Evolutionary conservation across 805 yeast species (phyloP), one percentile per base, ranked within the genome.

Genomic region (Komagataella phaffii): DNA sequence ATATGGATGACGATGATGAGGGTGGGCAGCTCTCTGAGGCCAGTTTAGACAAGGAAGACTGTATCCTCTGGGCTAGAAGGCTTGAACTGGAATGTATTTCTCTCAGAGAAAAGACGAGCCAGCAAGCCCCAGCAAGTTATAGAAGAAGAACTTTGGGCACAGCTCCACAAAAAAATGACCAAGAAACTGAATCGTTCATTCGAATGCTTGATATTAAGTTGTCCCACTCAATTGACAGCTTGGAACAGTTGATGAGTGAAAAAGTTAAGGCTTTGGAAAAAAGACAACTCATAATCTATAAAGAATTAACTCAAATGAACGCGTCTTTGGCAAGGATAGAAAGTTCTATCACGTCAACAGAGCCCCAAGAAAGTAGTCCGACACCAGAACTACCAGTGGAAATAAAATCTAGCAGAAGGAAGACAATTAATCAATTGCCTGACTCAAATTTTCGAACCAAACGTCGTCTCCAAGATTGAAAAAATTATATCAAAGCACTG

Each of bases 51-150:
- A 55, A 73, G 64, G 62, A 69, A 30, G 50, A 21, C 3, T 18
- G 62, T n/a, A 47, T 64, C 61, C 36, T 61, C 55, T 77, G 81
- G 81, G 80, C 80, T 0, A 69, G 75, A 4, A 68, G 71, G 43
- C 57, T 77, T 17, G 82, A 77, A 54, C 53, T 76, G 50, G 81
- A 77, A 53, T 65, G 73, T 12, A 61, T 72, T 1, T 78, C 73
- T 30, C 56, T 74, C 23, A 60, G 76, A 46, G 67, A 67, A 10
- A 61, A 64, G 10, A 55, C 63, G 36, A 50, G 52, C 2, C 56
- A 55, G 17, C 47, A 59, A 30, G 53, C 51, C 18, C 58, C 7
- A 50, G 56, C 43, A 54, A 52, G 24, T 45, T 56, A 21, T 51
- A 58, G 6, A 47, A 46, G 19, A 52, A 51, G 21, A 44, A 49